Evolutionary conservation across 2,329 filamentous ascomycete genomes (phyloP).

Genomic region (Apiospora saccharicola): DNA sequence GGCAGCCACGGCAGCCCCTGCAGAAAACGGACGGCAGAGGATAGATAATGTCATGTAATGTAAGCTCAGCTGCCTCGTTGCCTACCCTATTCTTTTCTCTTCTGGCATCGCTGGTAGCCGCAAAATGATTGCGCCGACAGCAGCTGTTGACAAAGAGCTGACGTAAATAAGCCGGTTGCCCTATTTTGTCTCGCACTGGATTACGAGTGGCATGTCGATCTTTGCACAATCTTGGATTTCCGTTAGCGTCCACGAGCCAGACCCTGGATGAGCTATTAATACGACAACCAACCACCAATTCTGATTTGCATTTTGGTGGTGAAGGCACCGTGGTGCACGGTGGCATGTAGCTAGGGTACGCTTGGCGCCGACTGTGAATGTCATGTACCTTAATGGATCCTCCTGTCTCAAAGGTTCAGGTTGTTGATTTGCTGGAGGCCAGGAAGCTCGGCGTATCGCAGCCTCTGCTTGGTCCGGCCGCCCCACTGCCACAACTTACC

Average conservation of each 20-base stretch:
- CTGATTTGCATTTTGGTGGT: conserved; percentile 9
- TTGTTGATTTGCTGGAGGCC: conserved; percentile 1
- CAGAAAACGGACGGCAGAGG: conserved; percentile 13
- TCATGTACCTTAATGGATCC: conserved; percentile 14
- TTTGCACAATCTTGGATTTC: conserved; percentile 18
- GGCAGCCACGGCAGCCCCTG: conserved; percentile 9
- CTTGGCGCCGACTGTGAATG: not conserved
- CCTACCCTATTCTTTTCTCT: not conserved
- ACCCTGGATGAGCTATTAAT: conserved; percentile 24
- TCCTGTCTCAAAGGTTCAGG: not conserved
- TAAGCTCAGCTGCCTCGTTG: conserved; percentile 4
- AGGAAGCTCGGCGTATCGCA: conserved; percentile 17
- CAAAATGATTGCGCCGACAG: not conserved
- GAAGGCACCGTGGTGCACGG: not conserved
- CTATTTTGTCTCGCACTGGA: conserved; percentile 10
- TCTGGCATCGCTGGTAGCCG: not conserved
- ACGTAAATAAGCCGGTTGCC: not conserved
- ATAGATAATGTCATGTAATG: not conserved
- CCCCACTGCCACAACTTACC: conserved; percentile 9
- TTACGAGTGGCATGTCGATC: conserved; percentile 8
- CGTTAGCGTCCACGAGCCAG: conserved; percentile 8
- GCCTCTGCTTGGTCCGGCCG: not conserved
- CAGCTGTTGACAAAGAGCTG: conserved; percentile 16
- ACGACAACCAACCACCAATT: conserved; percentile 18
- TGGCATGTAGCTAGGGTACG: not conserved